Evolutionary conservation across 805 yeast species (phyloP).

Genomic region (Pichia pseudocactophila): DNA sequence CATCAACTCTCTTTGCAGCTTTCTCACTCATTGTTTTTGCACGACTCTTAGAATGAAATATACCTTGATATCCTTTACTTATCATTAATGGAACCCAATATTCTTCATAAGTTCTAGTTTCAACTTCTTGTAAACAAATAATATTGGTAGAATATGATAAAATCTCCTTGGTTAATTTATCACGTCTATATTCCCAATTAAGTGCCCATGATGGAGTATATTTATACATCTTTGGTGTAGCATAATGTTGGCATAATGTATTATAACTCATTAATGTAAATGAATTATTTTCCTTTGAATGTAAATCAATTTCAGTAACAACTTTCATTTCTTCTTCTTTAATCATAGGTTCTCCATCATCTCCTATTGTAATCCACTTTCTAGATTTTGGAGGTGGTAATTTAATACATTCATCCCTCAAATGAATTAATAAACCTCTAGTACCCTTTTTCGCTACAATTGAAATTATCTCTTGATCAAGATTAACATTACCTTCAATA

Average conservation of each 20-base stretch:
- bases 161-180: constrained; percentile 66
- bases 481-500: constrained; percentile 77
- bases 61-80: constrained; percentile 68
- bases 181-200: constrained; percentile 84
- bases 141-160: constrained; percentile 60
- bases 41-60: constrained; percentile 81
- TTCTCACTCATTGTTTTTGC: constrained; percentile 79
- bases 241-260: constrained; percentile 91
- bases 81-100: constrained; percentile 73
- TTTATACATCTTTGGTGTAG: constrained; percentile 83
- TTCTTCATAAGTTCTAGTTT: constrained; percentile 75
- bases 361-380: constrained; percentile 72
- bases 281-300: constrained; percentile 28
- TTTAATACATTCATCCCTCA: constrained; percentile 77
- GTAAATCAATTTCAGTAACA: constrained; percentile 20
- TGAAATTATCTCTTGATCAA: constrained; percentile 55
- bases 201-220: constrained; percentile 98
- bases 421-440: constrained; percentile 65
- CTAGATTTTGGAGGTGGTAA: constrained; percentile 62
- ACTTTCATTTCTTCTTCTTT: constrained; percentile 19
- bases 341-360: constrained; percentile 55
- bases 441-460: constrained; percentile 77
- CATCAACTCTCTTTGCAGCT: constrained; percentile 89
- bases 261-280: constrained; percentile 84
- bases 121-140: constrained; percentile 92